Evolutionary conservation across 129 eudicot species (phyloP).

Genomic region (Tagetes erecta): DNA sequence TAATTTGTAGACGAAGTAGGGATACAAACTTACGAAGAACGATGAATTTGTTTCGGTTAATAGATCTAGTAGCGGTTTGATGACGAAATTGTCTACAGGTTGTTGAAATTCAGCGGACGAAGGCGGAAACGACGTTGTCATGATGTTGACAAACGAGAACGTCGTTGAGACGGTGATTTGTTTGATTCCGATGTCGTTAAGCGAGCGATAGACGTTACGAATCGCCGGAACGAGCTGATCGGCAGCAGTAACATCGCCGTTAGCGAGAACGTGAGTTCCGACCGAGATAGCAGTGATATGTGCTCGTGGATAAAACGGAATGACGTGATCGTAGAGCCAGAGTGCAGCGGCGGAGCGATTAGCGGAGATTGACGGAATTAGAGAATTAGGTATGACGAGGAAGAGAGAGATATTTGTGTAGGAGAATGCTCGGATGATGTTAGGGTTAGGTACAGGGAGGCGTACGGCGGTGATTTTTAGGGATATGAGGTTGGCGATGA

Average conservation of each 20-base stretch:
- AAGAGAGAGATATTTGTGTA: slow-evolving; percentile 75
- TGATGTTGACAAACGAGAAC: slow-evolving; percentile 55
- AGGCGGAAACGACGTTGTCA: slow-evolving; percentile 77
- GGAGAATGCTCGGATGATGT: slow-evolving; percentile 66
- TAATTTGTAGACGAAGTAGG: slow-evolving; percentile 57
- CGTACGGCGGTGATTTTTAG: slow-evolving; percentile 60
- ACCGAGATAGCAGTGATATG: slow-evolving; percentile 67
- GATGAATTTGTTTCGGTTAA: slow-evolving; percentile 67
- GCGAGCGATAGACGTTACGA: slow-evolving; percentile 53
- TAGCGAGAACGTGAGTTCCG: slow-evolving; percentile 52
- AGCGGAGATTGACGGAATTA: slow-evolving; percentile 60
- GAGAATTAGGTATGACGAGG: slow-evolving; percentile 68
- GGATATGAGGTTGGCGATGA: slow-evolving; percentile 47
- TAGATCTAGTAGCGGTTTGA: slow-evolving; percentile 62
- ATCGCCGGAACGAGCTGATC: slow-evolving; percentile 63
- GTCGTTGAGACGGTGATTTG: slow-evolving; percentile 73
- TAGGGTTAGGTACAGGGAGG: slow-evolving; percentile 51
- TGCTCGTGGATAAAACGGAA: slow-evolving; percentile 87
- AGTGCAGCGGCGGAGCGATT: slow-evolving; percentile 60
- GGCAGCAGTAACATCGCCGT: slow-evolving; percentile 40
- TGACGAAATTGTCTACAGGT: slow-evolving; percentile 44
- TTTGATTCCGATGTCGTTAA: slow-evolving; percentile 57
- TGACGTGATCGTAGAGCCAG: slow-evolving; percentile 67
- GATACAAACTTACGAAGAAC: slow-evolving; percentile 60
- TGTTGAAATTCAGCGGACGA: slow-evolving; percentile 75